Conservation (phyloP, 2,329 filamentous ascomycete species). For the Fusarium musae region DNA sequence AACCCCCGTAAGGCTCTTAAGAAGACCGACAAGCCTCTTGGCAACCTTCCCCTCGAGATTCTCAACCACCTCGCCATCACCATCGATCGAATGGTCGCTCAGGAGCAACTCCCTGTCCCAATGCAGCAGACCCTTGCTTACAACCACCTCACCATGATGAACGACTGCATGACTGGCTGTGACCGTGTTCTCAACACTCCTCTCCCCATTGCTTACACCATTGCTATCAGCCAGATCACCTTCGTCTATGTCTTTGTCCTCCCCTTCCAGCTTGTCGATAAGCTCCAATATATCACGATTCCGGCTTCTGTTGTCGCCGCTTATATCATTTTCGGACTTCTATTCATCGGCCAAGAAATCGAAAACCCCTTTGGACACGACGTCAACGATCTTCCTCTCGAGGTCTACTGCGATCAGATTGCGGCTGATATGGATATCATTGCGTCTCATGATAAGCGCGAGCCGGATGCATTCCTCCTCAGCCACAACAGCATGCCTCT, state of each 20-base stretch:
- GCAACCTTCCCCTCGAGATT: slow-evolving; percentile 86
- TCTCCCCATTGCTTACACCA: slow-evolving; percentile 83
- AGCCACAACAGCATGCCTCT: slow-evolving; percentile 61
- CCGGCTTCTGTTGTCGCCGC: slow-evolving; percentile 77
- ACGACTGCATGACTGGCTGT: slow-evolving; percentile 77
- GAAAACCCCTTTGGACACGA: slow-evolving; percentile 88
- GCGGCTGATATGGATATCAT: slow-evolving; percentile 80
- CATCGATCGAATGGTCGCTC: slow-evolving; percentile 68
- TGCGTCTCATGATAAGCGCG: slow-evolving; percentile 60
- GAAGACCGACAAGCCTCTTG: slow-evolving; percentile 75
- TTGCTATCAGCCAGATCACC: slow-evolving; percentile 86
- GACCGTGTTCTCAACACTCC: slow-evolving; percentile 86
- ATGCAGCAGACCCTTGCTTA: slow-evolving; percentile 71
- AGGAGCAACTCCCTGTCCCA: slow-evolving; percentile 65
- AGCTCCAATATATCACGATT: slow-evolving; percentile 78
- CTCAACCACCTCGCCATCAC: slow-evolving; percentile 77
- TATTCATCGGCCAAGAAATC: slow-evolving; percentile 80
- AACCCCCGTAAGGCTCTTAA: slow-evolving; percentile 85
- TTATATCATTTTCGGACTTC: slow-evolving; percentile 85
- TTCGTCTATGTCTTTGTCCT: slow-evolving; percentile 85
- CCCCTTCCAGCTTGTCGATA: slow-evolving; percentile 79
- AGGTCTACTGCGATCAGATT: slow-evolving; percentile 80
- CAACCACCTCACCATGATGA: slow-evolving; percentile 71
- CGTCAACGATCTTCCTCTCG: slow-evolving; percentile 83
- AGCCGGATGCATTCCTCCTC: slow-evolving; percentile 48